Percentiles rank a stretch among this genome's conserved stretches.
phyloP scores from a whole-genome alignment of 1,284 basidiomycete genomes.

The Cutaneotrichosporon dermatis region DNA sequence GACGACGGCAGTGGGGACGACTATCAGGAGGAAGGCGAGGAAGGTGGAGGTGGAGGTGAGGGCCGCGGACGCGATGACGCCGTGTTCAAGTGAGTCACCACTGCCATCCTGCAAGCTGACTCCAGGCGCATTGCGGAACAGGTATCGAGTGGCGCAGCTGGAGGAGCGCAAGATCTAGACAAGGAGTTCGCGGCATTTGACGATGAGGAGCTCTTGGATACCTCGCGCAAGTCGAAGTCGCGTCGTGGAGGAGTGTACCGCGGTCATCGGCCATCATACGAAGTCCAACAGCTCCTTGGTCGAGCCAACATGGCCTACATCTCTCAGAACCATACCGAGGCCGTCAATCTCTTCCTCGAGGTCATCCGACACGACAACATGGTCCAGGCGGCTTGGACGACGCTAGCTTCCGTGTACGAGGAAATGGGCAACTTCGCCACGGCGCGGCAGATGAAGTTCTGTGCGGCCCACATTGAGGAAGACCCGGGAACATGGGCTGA shows the following conservation, averaged over 20 bases:
- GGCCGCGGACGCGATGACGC: constrained; percentile 20
- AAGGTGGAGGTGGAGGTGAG: constrained; percentile 2
- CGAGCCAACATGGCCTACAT: constrained; percentile 85
- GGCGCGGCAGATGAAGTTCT: constrained; percentile 76
- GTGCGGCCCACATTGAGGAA: constrained; percentile 80
- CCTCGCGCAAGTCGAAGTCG: not conserved
- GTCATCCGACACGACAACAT: constrained; percentile 90
- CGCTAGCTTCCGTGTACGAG: constrained; percentile 72
- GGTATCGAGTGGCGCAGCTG: constrained; percentile 19
- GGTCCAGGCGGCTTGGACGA: constrained; percentile 76
- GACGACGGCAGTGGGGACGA: constrained; percentile 24
- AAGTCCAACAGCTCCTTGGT: constrained; percentile 75
- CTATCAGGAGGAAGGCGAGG: constrained; percentile 9
- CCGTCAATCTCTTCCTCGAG: constrained; percentile 78
- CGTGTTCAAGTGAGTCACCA: constrained; percentile 29
- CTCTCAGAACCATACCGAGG: constrained; percentile 60
- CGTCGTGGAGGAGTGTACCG: not conserved
- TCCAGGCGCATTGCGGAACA: constrained; percentile 35
- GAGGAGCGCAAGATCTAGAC: not conserved
- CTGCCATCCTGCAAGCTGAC: not conserved
- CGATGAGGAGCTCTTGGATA: constrained; percentile 26
- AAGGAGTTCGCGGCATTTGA: constrained; percentile 28
- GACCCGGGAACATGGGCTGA: constrained; percentile 84
- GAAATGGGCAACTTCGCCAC: constrained; percentile 65
- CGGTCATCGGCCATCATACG: constrained; percentile 64